phyloP scores from a whole-genome alignment of 1,139 yeast genomes.

The Debaryomycetaceae sp. region DNA sequence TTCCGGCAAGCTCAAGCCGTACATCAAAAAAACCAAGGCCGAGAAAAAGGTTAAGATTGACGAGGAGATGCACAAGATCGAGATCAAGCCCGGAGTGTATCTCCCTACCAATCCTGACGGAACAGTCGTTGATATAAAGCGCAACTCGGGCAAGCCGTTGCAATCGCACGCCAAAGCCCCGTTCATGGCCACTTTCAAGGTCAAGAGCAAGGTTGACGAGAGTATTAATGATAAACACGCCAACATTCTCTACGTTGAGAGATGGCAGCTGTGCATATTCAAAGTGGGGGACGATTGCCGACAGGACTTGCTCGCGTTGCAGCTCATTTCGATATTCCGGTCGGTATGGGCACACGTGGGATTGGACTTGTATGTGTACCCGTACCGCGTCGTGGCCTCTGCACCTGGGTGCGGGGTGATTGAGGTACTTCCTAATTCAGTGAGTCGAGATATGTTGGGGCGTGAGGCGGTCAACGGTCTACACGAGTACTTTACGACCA shows the following conservation, averaged over 20 bases:
- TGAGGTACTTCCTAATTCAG: constrained; percentile 91
- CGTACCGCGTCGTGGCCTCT: constrained; percentile 93
- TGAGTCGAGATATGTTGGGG: constrained; percentile 96
- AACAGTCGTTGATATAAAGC: constrained; percentile 77
- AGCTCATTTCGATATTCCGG: constrained; percentile 81
- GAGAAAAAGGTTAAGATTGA: constrained; percentile 95
- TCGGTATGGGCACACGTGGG: constrained; percentile 86
- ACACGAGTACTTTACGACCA: constrained; percentile 83
- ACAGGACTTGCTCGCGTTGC: constrained; percentile 92
- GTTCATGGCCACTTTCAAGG: constrained; percentile 90
- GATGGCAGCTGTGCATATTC: constrained; percentile 93
- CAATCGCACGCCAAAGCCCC: constrained; percentile 99
- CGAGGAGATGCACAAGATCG: constrained; percentile 82
- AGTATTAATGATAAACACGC: constrained; percentile 34
- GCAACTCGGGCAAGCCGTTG: constrained; percentile 89
- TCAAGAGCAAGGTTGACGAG: constrained; percentile 44
- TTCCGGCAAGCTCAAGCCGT: constrained; percentile 91
- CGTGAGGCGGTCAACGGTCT: constrained; percentile 97
- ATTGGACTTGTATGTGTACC: constrained; percentile 81
- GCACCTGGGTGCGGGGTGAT: constrained; percentile 99
- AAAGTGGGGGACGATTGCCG: constrained; percentile 99
- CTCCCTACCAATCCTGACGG: constrained; percentile 97
- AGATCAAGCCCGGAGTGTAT: constrained; percentile 76
- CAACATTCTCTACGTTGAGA: constrained; percentile 32
- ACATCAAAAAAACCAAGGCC: constrained; percentile 84